These are phyloP conservation scores for Crithidia acanthocephali DNA, from an alignment of 208 protist species.

Conservation along the genomic window DNA sequence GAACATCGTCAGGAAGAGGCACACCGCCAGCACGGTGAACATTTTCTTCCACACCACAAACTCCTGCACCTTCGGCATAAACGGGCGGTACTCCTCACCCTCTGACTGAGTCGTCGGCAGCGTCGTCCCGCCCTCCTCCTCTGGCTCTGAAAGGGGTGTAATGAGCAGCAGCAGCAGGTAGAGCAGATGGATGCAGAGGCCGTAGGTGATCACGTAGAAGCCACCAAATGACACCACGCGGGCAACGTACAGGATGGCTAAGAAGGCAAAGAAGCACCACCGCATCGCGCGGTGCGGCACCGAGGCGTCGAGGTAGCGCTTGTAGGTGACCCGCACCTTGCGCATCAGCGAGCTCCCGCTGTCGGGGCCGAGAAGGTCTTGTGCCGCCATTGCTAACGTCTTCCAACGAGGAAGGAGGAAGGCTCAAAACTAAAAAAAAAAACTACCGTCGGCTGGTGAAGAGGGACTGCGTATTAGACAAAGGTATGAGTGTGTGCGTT, in stretches of 20 bases:
- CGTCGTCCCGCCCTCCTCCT: conserved; percentile 44
- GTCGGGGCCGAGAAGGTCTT: conserved; percentile 25
- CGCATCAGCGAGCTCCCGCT: conserved; percentile 10
- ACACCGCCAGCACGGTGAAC: conserved; percentile 82
- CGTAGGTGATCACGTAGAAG: conserved; percentile 98
- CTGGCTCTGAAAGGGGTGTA: conserved; percentile 94
- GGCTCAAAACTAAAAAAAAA: conserved; percentile 3
- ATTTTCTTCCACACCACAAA: conserved; percentile 97
- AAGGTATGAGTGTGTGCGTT: neutral
- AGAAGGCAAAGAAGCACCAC: conserved; percentile 76
- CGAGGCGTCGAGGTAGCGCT: conserved; percentile 69
- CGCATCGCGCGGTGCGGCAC: conserved; percentile 74
- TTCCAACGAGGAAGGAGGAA: neutral
- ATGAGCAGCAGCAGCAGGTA: conserved; percentile 97
- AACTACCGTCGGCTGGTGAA: neutral
- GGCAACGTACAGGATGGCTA: conserved; percentile 72
- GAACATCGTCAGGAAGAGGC: conserved; percentile 94
- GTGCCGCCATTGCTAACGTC: conserved; percentile 5
- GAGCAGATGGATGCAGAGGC: conserved; percentile 96
- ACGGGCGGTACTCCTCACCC: conserved; percentile 93
- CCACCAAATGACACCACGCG: conserved; percentile 79
- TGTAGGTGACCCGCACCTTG: conserved; percentile 36
- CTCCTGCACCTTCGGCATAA: conserved; percentile 96
- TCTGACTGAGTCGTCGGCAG: conserved; percentile 80
- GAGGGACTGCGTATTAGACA: neutral